A percentile compares a stretch with the other conserved stretches of the same genome.
Evolutionary conservation across 352 stramenopile genomes (phyloP).

Genomic region (Globisporangium paroecandrum): DNA sequence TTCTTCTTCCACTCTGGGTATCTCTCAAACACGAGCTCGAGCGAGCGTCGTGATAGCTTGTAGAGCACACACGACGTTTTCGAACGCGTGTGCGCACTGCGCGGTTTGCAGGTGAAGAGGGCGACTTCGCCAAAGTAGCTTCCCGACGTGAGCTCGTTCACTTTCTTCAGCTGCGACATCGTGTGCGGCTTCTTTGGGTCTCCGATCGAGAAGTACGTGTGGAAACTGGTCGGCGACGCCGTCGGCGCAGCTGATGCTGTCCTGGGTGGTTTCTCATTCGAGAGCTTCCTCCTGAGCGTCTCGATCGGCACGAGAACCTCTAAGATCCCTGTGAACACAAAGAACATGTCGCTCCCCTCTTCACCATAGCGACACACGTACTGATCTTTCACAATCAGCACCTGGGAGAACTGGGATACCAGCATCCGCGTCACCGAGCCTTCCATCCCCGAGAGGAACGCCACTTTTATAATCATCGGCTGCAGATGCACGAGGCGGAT

Average conservation of each 20-base stretch:
- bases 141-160: slow-evolving; percentile 49
- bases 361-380: slow-evolving; percentile 43
- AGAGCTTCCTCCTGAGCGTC: slow-evolving; percentile 9
- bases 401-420: slow-evolving; percentile 47
- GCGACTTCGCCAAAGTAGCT: slow-evolving; percentile 61
- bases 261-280: neutral
- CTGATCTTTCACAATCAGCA: slow-evolving; percentile 43
- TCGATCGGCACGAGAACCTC: slow-evolving; percentile 38
- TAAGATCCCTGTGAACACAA: slow-evolving; percentile 54
- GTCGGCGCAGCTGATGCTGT: neutral
- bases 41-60: slow-evolving; percentile 36
- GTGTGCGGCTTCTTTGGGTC: slow-evolving; percentile 26
- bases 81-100: slow-evolving; percentile 39
- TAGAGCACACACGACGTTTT: slow-evolving; percentile 62
- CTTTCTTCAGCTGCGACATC: slow-evolving; percentile 40
- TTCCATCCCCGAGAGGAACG: slow-evolving; percentile 51
- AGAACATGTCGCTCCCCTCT: slow-evolving; percentile 57
- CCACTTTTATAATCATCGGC: slow-evolving; percentile 57
- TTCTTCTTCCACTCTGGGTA: slow-evolving; percentile 67
- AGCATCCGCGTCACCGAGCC: slow-evolving; percentile 50
- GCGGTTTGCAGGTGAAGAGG: slow-evolving; percentile 47
- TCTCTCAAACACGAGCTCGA: slow-evolving; percentile 59
- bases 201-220: slow-evolving; percentile 7
- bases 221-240: neutral
- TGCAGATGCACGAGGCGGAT: slow-evolving; percentile 53